A percentile compares a stretch with the other conserved stretches of the same genome.
Conservation (phyloP, 2,329 filamentous ascomycete species). For the Lachnellula suecica region DNA sequence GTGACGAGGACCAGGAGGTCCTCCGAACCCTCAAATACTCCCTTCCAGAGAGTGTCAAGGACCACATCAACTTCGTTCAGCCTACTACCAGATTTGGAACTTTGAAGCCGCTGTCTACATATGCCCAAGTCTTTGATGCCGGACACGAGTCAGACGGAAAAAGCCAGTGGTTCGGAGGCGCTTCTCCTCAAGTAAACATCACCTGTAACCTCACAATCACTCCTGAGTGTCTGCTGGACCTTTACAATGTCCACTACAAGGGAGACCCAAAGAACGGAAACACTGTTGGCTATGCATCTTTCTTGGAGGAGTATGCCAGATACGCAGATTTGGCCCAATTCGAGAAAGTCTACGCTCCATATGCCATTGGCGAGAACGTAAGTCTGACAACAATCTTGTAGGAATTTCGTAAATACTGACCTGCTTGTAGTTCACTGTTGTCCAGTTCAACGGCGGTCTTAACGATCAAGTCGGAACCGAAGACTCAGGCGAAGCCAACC, state of each 20-base stretch:
- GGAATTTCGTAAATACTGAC: background rate
- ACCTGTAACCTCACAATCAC: constrained; percentile 32
- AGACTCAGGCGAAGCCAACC: constrained; percentile 48
- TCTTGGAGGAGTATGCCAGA: constrained; percentile 18
- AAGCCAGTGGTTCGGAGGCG: constrained; percentile 8
- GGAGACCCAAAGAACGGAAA: constrained; percentile 15
- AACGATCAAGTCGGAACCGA: constrained; percentile 36
- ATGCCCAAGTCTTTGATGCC: constrained; percentile 11
- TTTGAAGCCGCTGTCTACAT: constrained; percentile 11
- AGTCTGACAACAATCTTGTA: background rate
- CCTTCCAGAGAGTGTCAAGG: constrained; percentile 34
- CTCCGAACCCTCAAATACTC: constrained; percentile 41
- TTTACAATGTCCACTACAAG: constrained; percentile 30
- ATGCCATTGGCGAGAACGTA: constrained; percentile 37
- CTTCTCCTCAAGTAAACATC: constrained; percentile 8
- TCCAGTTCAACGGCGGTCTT: constrained; percentile 14
- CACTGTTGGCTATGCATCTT: constrained; percentile 17
- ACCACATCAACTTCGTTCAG: constrained; percentile 40
- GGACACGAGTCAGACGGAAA: constrained; percentile 8
- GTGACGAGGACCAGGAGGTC: constrained; percentile 27
- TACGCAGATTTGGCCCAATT: constrained; percentile 41
- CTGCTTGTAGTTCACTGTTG: constrained; percentile 33
- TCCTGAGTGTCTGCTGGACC: constrained; percentile 29
- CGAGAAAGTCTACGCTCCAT: constrained; percentile 43
- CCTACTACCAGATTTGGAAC: constrained; percentile 40